These are phyloP conservation scores for Novymonas esmeraldas DNA, from an alignment of 208 protist genomes.

Conservation along the genomic window DNA sequence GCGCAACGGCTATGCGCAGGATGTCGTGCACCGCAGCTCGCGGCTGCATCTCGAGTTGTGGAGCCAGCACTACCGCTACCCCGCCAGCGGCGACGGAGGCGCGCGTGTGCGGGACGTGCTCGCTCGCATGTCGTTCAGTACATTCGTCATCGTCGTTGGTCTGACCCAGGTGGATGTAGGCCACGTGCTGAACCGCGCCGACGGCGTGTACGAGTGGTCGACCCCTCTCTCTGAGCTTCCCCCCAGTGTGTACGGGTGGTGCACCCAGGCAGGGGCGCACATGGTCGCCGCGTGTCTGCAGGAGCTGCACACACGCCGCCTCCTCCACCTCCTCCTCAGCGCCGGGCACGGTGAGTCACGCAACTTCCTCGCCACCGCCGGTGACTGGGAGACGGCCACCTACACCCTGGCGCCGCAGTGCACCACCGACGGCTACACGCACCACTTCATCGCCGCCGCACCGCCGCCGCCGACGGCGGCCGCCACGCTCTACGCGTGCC, in stretches of 20 bases:
- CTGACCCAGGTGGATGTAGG: slow-evolving; percentile 57
- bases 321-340: slow-evolving; percentile 32
- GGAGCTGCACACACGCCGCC: slow-evolving; percentile 41
- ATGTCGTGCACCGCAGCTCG: slow-evolving; percentile 41
- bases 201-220: slow-evolving; percentile 32
- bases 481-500: slow-evolving; percentile 43
- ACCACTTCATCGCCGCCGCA: slow-evolving; percentile 19
- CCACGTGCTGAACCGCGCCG: slow-evolving; percentile 17
- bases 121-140: slow-evolving; percentile 78
- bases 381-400: slow-evolving; percentile 26
- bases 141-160: slow-evolving; percentile 82
- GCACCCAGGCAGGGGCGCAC: slow-evolving; percentile 40
- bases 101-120: slow-evolving; percentile 49
- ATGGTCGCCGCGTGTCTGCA: slow-evolving; percentile 42
- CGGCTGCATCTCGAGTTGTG: slow-evolving; percentile 87
- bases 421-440: slow-evolving; percentile 20
- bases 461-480: slow-evolving; percentile 15
- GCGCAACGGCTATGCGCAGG: slow-evolving; percentile 77
- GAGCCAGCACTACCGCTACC: slow-evolving; percentile 48
- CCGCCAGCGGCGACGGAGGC: not conserved
- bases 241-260: slow-evolving; percentile 52
- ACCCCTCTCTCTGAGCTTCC: slow-evolving; percentile 55
- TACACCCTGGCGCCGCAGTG: slow-evolving; percentile 25
- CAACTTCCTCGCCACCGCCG: slow-evolving; percentile 24
- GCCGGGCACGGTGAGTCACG: slow-evolving; percentile 3